Conservation (phyloP, 2,329 filamentous ascomycete genomes). For the Colletotrichum sp. region DNA sequence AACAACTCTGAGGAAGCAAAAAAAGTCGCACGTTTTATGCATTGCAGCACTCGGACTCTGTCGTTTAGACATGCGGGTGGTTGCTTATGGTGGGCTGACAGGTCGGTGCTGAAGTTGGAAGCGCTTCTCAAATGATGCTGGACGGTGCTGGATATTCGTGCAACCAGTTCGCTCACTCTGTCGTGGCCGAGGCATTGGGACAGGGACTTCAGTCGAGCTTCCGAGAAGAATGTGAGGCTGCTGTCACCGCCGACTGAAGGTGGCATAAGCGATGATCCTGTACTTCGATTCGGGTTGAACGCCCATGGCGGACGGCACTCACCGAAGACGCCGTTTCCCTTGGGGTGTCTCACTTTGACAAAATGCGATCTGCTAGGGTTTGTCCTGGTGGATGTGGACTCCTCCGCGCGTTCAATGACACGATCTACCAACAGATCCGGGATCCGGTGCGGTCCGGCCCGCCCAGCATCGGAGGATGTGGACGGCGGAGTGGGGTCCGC, state of each 20-base stretch:
- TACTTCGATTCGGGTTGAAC: background rate
- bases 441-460: conserved; percentile 1
- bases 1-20: background rate
- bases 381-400: background rate
- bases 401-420: conserved; percentile 23
- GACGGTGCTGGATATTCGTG: conserved; percentile 30
- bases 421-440: conserved; percentile 32
- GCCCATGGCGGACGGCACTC: background rate
- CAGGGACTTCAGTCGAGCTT: conserved; percentile 34
- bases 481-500: background rate
- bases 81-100: background rate
- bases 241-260: conserved; percentile 6
- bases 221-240: conserved; percentile 32
- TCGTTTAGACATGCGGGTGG: background rate
- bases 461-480: background rate
- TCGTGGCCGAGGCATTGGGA: conserved; percentile 31
- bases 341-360: conserved; percentile 28
- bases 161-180: conserved; percentile 30
- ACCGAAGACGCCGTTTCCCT: conserved; percentile 34
- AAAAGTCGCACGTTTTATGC: background rate
- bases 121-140: background rate
- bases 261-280: background rate
- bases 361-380: conserved; percentile 18
- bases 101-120: background rate
- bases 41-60: background rate